Conservation (phyloP, 345 rosid genomes). For the Theobroma cacao region DNA sequence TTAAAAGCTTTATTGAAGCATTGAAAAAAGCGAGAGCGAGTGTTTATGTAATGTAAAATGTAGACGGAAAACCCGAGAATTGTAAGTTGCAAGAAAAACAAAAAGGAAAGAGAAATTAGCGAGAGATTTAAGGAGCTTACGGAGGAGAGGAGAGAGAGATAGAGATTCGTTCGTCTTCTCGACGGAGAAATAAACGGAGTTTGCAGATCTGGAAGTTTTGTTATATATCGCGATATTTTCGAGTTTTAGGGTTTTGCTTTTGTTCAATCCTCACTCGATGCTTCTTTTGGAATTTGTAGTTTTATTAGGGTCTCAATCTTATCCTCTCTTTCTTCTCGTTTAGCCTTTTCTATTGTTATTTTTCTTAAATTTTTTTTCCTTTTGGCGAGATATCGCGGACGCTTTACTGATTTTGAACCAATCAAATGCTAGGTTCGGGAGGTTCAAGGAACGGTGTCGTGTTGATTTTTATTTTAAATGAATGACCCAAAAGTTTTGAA, state of each 20-base stretch:
- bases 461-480: no score
- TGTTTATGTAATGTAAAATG: background rate
- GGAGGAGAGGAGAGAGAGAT: constrained; percentile 14
- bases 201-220: constrained; percentile 25
- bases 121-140: constrained; percentile 44
- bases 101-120: constrained; percentile 20
- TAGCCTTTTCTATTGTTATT: background rate
- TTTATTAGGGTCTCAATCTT: background rate
- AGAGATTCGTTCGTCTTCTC: constrained; percentile 26
- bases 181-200: constrained; percentile 48
- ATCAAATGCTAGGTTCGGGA: background rate
- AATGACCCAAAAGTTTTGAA: background rate
- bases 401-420: background rate
- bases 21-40: background rate
- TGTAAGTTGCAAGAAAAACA: background rate
- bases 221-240: constrained; percentile 51
- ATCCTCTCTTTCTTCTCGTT: background rate
- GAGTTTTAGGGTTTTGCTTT: constrained; percentile 22
- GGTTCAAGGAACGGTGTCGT: background rate
- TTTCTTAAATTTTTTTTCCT: background rate
- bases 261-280: background rate
- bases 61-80: no score
- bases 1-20: background rate
- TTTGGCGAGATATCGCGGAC: constrained; percentile 18
- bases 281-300: background rate